Evolutionary conservation across 2,329 filamentous ascomycete species (phyloP), one percentile per base, ranked within the genome.

Genomic region (Grosmannia clavigera): DNA sequence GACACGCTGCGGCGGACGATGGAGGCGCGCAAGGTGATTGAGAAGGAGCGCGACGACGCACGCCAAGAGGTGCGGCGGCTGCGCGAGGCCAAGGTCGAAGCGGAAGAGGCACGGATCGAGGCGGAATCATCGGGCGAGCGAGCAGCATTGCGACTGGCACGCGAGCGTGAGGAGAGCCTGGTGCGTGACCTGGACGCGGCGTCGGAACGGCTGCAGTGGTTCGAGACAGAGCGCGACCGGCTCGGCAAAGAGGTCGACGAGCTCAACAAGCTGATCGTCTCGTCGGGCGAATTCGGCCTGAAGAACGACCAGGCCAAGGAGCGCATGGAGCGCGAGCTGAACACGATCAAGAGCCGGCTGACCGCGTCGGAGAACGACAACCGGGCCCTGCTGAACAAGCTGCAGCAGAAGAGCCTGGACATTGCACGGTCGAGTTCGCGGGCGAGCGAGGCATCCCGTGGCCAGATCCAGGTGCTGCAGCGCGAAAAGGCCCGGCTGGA

Each of bases 281-380:
- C 94, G 63, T 95, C 91, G 16, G 91, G 94, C 61, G 86, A 90
- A 62, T 96, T 94, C 74, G 90, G 90, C 57, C 78, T 92, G 61
- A 90, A 90, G 66, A 90, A 95, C 67, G 94, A 97, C 67, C 90
- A 96, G 69, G 87, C 92, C 64, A 97, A 97, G 71, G 91, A 96
- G 70, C 86, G 94, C 43, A 79, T 96, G 53, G 92, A 97, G 71
- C 84, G 91, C 27, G 94, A 99, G 70, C 80, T 97, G 7, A 86
- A 90, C 27, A 96, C 92, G 1, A 83, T 96, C 66, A 95, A 94
- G 71, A 92, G 92, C 62, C 86, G 92, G 27, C 78, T 99, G 50
- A 81, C 87, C 9, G 94, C 92, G 29, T 97, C 92, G 0, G 92
- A 99, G 71, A 96, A 97, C 67, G 92, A 97, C 73, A 97, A 97